These are phyloP conservation scores for Fusarium cicatricum DNA, from an alignment of 2,329 filamentous ascomycete species.

Conservation along the genomic window DNA sequence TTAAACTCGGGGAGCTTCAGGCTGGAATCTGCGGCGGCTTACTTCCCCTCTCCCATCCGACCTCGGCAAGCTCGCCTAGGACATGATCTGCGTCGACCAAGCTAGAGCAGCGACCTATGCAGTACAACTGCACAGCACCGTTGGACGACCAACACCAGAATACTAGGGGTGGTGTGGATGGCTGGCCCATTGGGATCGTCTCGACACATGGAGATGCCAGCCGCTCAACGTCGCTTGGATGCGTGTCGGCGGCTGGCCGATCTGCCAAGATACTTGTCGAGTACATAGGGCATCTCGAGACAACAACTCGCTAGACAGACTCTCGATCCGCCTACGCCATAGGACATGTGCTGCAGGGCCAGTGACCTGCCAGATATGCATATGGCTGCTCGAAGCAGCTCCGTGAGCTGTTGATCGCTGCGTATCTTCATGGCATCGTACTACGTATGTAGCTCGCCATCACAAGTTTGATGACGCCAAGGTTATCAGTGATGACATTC, in stretches of 20 bases:
- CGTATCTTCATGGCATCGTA: not conserved
- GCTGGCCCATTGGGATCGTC: not conserved
- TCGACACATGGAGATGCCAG: slow-evolving; percentile 10
- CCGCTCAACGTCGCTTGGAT: too few relatives aligned
- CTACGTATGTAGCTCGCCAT: not conserved
- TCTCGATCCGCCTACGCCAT: slow-evolving; percentile 5
- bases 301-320: slow-evolving; percentile 17
- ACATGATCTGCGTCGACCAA: slow-evolving; percentile 30
- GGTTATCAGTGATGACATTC: slow-evolving; percentile 18
- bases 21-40: slow-evolving; percentile 12
- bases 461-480: slow-evolving; percentile 11
- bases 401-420: slow-evolving; percentile 12
- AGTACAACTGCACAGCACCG: not conserved
- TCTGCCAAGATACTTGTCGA: slow-evolving; percentile 10
- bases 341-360: not conserved
- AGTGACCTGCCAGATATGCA: slow-evolving; percentile 4
- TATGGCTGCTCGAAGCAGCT: slow-evolving; percentile 15
- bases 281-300: slow-evolving; percentile 5
- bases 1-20: not conserved
- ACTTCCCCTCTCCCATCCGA: slow-evolving; percentile 5
- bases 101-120: slow-evolving; percentile 10
- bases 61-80: slow-evolving; percentile 28
- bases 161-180: not conserved
- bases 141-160: not conserved
- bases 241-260: slow-evolving; percentile 4